Base-by-base conservation (phyloP, 225 moss, liverwort and hornwort species). In the Takakia lepidozioides region DNA sequence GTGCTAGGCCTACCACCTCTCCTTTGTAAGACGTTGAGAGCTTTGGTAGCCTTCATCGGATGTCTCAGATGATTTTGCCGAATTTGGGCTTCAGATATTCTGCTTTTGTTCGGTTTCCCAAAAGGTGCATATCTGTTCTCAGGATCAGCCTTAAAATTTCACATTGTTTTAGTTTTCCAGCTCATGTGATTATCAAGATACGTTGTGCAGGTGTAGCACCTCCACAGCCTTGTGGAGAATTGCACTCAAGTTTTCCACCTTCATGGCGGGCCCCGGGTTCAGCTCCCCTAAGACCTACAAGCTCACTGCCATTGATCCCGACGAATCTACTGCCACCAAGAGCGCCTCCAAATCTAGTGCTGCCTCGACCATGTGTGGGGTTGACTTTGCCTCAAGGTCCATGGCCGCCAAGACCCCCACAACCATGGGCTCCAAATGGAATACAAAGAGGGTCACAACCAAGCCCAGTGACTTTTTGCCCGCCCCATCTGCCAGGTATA, bases 371-470 rank as follows among this genome's bases (percentile, higher is more conserved):
- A 26, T 20, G 20, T 14, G 13, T 23, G 11, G 3, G 21, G 5
- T 14, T 28, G 6, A 4, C 48, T 16, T 8, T 27, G 4, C 14
- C 27, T n/a, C 4, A 26, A 48, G 48, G 27, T 29, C 27, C 27
- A 48, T 48, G 25, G 17, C 47, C 27, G 15, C 25, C 25, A 48
- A 48, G 48, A 16, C 48, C 48, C 19, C 17, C 19, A n/a, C 48
- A 26, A 48, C 13, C 48, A 14, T 48, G 26, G 48, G 16, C 48
- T 1, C 11, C 4, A 4, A 29, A 5, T 48, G 48, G 48, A 16
- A 10, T 28, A 19, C 32, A 32, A 11, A 43, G 1, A 1, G 43
- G n/a, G 8, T 25, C 27, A 15, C 48, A 48, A n/a, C 14, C 29
- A 29, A 17, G 48, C 1, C 26, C 16, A 29, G 27, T n/a, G 11